Percentiles rank a stretch among this genome's conserved stretches.
These are phyloP conservation scores for Peterozyma xylosa DNA, from an alignment of 805 yeast species.

Conservation along the genomic window DNA sequence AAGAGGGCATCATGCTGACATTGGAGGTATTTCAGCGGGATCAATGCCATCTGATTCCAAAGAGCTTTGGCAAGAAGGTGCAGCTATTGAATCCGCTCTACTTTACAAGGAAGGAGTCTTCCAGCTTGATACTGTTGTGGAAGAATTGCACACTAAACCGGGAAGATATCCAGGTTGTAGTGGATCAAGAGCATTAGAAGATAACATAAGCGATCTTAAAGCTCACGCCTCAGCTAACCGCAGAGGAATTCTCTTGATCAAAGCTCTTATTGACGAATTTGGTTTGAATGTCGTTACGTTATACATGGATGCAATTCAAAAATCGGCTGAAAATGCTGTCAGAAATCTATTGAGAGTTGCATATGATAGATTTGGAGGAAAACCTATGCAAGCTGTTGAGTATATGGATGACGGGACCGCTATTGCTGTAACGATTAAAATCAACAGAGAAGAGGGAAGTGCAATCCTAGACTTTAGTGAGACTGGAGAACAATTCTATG, in stretches of 20 bases:
- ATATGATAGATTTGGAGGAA: constrained; percentile 28
- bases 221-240: constrained; percentile 88
- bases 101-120: constrained; percentile 67
- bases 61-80: constrained; percentile 85
- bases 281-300: constrained; percentile 49
- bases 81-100: constrained; percentile 71
- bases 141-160: constrained; percentile 62
- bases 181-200: constrained; percentile 79
- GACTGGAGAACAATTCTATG: constrained; percentile 78
- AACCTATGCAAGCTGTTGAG: constrained; percentile 46
- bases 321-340: constrained; percentile 72
- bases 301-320: constrained; percentile 79
- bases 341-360: constrained; percentile 41
- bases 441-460: constrained; percentile 41
- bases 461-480: constrained; percentile 82
- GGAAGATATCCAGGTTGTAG: constrained; percentile 80
- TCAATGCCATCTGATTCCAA: constrained; percentile 93
- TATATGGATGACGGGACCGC: constrained; percentile 77
- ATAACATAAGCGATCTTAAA: constrained; percentile 75
- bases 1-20: constrained; percentile 94
- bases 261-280: constrained; percentile 54
- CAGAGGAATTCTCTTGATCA: constrained; percentile 68
- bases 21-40: constrained; percentile 91
- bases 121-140: constrained; percentile 62
- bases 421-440: constrained; percentile 47